Conservation (phyloP, 352 stramenopile species). For the Pythium chondricola region DNA sequence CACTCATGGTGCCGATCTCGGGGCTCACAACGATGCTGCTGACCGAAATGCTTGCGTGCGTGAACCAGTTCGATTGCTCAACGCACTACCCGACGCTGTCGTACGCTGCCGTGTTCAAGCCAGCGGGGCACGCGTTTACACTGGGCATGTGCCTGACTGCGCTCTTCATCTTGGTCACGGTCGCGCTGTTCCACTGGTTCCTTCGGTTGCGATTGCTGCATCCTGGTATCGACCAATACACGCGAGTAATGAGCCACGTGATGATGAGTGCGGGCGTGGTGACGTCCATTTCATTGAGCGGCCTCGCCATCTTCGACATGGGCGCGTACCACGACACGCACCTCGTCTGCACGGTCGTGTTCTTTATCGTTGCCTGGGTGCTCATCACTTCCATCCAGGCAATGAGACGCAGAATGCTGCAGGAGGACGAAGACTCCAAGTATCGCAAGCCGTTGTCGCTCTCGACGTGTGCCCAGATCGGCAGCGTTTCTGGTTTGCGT, state of each 20-base stretch:
- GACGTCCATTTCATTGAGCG: slow-evolving; percentile 42
- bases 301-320: slow-evolving; percentile 77
- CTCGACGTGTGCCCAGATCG: slow-evolving; percentile 22
- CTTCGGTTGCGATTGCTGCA: slow-evolving; percentile 32
- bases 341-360: slow-evolving; percentile 61
- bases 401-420: slow-evolving; percentile 29
- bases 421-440: slow-evolving; percentile 28
- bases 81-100: slow-evolving; percentile 78
- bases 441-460: slow-evolving; percentile 4
- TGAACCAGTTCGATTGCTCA: slow-evolving; percentile 65
- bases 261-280: slow-evolving; percentile 27
- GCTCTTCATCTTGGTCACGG: slow-evolving; percentile 56
- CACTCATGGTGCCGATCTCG: slow-evolving; percentile 61
- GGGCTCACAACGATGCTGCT: slow-evolving; percentile 69
- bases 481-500: slow-evolving; percentile 5
- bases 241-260: slow-evolving; percentile 7
- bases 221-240: background rate
- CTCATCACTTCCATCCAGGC: slow-evolving; percentile 56
- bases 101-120: slow-evolving; percentile 74
- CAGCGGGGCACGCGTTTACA: slow-evolving; percentile 61
- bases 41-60: slow-evolving; percentile 66
- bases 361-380: slow-evolving; percentile 71
- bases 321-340: slow-evolving; percentile 61
- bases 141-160: slow-evolving; percentile 75
- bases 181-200: slow-evolving; percentile 70